Evolutionary conservation across 78 protist species (phyloP).

Genomic region (Dictyostelium capitatum): DNA sequence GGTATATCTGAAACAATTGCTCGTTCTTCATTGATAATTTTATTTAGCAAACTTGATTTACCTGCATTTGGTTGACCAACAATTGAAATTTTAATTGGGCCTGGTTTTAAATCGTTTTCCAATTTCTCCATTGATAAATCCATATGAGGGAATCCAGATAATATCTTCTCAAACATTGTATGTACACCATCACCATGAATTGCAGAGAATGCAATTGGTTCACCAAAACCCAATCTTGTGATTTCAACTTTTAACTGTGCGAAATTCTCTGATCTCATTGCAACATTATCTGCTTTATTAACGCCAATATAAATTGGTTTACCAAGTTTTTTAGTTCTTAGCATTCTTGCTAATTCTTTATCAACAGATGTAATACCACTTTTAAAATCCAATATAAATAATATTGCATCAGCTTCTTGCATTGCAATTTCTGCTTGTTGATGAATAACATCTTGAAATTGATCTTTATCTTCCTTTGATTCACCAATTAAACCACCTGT

Average conservation of each 20-base stretch:
- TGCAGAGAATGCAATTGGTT: slow-evolving; percentile 59
- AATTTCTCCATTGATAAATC: slow-evolving; percentile 4
- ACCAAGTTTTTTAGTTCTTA: slow-evolving; percentile 30
- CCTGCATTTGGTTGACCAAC: slow-evolving; percentile 90
- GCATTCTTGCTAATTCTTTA: slow-evolving; percentile 73
- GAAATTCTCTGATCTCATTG: background rate
- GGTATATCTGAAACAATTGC: slow-evolving; percentile 65
- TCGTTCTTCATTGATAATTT: slow-evolving; percentile 71
- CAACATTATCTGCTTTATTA: slow-evolving; percentile 77
- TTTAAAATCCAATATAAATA: slow-evolving; percentile 58
- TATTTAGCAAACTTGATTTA: slow-evolving; percentile 81
- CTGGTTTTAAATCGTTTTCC: background rate
- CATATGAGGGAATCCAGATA: background rate
- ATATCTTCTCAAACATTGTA: slow-evolving; percentile 2
- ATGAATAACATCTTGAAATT: slow-evolving; percentile 35
- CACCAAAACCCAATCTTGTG: slow-evolving; percentile 62
- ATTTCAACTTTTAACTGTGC: slow-evolving; percentile 15
- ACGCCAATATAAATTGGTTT: slow-evolving; percentile 56
- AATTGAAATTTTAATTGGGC: slow-evolving; percentile 72
- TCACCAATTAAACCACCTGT: slow-evolving; percentile 89
- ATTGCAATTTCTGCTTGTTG: slow-evolving; percentile 77
- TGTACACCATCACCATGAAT: slow-evolving; percentile 75
- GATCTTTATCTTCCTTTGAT: slow-evolving; percentile 40
- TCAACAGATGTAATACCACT: slow-evolving; percentile 68
- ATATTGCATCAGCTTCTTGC: slow-evolving; percentile 72